These are phyloP conservation scores for Falciphora oryzae DNA, from an alignment of 2,329 filamentous ascomycete species.

Conservation along the genomic window DNA sequence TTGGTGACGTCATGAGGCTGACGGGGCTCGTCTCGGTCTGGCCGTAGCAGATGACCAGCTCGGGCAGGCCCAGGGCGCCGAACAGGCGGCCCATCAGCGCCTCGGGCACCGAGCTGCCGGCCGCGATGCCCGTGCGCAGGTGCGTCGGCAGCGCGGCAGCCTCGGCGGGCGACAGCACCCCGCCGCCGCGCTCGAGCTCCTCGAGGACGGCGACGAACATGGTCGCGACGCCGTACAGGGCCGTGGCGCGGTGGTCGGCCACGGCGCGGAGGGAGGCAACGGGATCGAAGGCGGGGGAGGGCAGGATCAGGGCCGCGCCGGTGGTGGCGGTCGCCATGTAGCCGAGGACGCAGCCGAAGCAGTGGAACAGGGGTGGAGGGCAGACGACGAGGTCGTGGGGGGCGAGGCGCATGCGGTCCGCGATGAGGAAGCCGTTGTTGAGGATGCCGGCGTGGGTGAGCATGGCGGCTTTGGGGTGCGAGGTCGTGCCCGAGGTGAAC, in stretches of 20 bases:
- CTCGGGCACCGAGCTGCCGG: constrained; percentile 78
- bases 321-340: constrained; percentile 89
- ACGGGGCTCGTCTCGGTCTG: constrained; percentile 89
- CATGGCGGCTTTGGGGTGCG: constrained; percentile 84
- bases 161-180: constrained; percentile 15
- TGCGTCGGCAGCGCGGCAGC: constrained; percentile 23
- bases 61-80: constrained; percentile 65
- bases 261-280: constrained; percentile 58
- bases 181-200: constrained; percentile 50
- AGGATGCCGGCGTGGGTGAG: constrained; percentile 80
- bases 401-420: constrained; percentile 74
- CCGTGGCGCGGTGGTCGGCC: constrained; percentile 48
- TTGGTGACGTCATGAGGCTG: constrained; percentile 73
- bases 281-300: constrained; percentile 81
- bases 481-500: constrained; percentile 95
- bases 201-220: constrained; percentile 92
- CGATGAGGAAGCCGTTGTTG: constrained; percentile 87
- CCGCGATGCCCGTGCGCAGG: constrained; percentile 85
- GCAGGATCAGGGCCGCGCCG: constrained; percentile 76
- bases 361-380: constrained; percentile 81
- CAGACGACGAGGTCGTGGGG: constrained; percentile 72
- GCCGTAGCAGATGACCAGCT: constrained; percentile 91
- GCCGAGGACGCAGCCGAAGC: constrained; percentile 88
- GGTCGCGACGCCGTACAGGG: constrained; percentile 83
- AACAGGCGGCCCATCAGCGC: constrained; percentile 75